Evolutionary conservation across 257 asterid genomes (phyloP).

Genomic region (Linaria vulgaris): DNA sequence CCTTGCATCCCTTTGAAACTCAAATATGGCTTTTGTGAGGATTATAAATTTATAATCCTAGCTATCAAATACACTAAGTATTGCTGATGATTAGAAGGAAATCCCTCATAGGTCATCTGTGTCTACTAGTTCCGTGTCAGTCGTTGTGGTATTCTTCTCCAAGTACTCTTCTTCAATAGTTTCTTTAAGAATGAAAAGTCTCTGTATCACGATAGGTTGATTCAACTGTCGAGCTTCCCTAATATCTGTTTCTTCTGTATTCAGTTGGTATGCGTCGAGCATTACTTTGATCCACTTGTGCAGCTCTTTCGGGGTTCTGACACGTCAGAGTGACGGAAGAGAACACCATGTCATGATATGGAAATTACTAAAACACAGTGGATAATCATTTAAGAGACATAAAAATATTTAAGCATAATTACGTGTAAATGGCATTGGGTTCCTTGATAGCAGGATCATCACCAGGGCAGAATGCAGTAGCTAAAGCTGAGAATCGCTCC

Average conservation of each 20-base stretch:
- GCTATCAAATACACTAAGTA: too few relatives aligned
- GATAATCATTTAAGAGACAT: background rate
- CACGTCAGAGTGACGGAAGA: conserved; percentile 10
- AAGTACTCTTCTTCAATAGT: conserved; percentile 86
- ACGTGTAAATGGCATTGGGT: conserved; percentile 83
- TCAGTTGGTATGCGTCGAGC: conserved; percentile 89
- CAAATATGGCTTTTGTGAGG: too few relatives aligned
- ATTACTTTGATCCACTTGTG: conserved; percentile 88
- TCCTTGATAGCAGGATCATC: conserved; percentile 62
- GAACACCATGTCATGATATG: too few relatives aligned
- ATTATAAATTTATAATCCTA: too few relatives aligned
- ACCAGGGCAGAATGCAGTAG: conserved; percentile 90
- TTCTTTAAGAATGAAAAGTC: conserved; percentile 82
- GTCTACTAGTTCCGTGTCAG: too few relatives aligned
- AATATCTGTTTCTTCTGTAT: conserved; percentile 79
- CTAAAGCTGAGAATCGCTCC: conserved; percentile 90
- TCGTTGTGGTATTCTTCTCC: too few relatives aligned
- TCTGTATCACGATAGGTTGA: conserved; percentile 82
- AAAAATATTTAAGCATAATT: conserved; percentile 11
- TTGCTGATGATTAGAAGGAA: too few relatives aligned
- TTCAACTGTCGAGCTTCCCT: conserved; percentile 82
- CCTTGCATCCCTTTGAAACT: too few relatives aligned
- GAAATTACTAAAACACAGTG: background rate
- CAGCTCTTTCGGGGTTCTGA: conserved; percentile 89
- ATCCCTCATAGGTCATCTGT: too few relatives aligned